phyloP scores from a whole-genome alignment of 495 filamentous ascomycete species.

The Penicillium paxilli region DNA sequence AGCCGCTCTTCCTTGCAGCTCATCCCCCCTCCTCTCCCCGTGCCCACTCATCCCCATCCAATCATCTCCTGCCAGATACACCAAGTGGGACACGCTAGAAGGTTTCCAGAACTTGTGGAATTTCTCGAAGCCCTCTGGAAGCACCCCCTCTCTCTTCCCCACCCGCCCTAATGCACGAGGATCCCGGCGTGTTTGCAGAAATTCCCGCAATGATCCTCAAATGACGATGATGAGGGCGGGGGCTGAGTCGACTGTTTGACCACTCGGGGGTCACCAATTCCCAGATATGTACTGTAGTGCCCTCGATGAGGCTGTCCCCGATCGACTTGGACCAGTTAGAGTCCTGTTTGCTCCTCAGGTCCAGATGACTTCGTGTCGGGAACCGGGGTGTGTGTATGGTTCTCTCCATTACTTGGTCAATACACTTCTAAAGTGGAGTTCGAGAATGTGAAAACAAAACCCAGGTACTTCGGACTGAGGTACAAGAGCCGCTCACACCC shows the following conservation, averaged over 20 bases:
- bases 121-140: constrained; percentile 5
- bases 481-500: neutral
- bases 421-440: neutral
- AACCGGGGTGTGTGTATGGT: neutral
- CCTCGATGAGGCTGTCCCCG: constrained; percentile 2
- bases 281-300: too few species aligned
- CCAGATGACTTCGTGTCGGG: neutral
- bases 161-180: constrained; percentile 17
- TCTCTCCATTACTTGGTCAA: neutral
- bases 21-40: neutral
- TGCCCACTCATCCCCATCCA: neutral
- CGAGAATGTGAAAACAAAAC: neutral
- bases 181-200: constrained; percentile 22
- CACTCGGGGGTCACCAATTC: neutral
- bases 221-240: constrained; percentile 16
- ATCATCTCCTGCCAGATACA: neutral
- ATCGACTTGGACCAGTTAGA: neutral
- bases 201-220: constrained; percentile 24
- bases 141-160: neutral
- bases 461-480: neutral
- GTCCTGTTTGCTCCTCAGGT: neutral
- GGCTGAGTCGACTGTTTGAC: neutral
- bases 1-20: neutral
- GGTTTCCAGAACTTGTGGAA: constrained; percentile 27
- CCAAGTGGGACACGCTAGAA: constrained; percentile 23